Conservation (phyloP, 2,329 filamentous ascomycete genomes). For the Bipolaris sorokiniana region DNA sequence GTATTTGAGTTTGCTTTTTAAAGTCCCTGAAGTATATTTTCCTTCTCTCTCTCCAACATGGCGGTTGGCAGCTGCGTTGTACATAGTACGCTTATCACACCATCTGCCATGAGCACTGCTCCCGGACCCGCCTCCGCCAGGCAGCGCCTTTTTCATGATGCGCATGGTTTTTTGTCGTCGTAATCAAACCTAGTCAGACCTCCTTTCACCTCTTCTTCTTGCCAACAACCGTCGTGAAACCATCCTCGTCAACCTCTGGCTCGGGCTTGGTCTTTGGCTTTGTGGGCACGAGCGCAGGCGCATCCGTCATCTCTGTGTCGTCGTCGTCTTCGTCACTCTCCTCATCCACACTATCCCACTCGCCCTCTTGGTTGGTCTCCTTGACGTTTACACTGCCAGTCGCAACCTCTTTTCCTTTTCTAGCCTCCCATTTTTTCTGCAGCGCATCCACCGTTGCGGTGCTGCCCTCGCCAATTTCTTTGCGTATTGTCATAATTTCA, state of each 20-base stretch:
- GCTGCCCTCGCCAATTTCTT: conserved; percentile 68
- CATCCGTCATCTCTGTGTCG: conserved; percentile 48
- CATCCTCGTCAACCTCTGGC: conserved; percentile 52
- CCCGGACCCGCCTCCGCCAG: background rate
- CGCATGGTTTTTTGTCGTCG: background rate
- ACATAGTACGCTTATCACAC: too few species aligned
- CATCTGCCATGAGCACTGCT: background rate
- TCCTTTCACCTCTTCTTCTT: conserved; percentile 46
- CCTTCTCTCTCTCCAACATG: background rate
- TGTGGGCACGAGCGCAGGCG: conserved; percentile 43
- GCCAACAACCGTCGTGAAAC: conserved; percentile 52
- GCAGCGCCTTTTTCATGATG: background rate
- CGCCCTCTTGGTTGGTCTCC: conserved; percentile 62
- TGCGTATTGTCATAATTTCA: conserved; percentile 71
- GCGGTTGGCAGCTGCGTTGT: background rate
- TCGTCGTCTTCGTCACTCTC: conserved; percentile 58
- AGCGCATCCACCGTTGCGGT: conserved; percentile 70
- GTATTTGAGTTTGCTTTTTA: background rate
- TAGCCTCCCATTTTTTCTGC: conserved; percentile 67
- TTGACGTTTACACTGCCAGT: conserved; percentile 54
- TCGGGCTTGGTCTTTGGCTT: conserved; percentile 42
- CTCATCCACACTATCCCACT: conserved; percentile 54
- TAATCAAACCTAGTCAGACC: background rate
- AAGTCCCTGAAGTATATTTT: too few species aligned
- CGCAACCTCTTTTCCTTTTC: conserved; percentile 64